Evolutionary conservation across 2,329 filamentous ascomycete genomes (phyloP).

Genomic region (Phaeomoniella chlamydospora): DNA sequence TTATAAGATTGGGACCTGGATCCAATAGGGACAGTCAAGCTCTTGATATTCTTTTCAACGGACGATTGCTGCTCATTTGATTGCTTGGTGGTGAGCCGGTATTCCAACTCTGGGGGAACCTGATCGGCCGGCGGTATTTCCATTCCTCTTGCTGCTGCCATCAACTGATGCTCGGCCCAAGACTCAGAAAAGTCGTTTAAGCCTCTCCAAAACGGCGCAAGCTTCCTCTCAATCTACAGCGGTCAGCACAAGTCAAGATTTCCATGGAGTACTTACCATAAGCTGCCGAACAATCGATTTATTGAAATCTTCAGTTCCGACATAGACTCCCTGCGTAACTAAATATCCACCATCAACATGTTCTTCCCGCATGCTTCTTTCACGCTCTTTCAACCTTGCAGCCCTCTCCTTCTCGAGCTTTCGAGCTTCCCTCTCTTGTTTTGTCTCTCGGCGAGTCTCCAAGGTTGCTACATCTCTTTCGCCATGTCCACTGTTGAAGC

Average conservation of each 20-base stretch:
- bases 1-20: constrained; percentile 63
- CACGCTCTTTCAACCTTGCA: constrained; percentile 65
- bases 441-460: constrained; percentile 65
- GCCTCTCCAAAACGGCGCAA: constrained; percentile 93
- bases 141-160: constrained; percentile 73
- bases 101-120: constrained; percentile 54
- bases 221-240: constrained; percentile 71
- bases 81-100: constrained; percentile 33
- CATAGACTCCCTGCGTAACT: constrained; percentile 88
- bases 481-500: constrained; percentile 30
- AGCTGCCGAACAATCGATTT: constrained; percentile 78
- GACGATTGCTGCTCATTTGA: constrained; percentile 30
- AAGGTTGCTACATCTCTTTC: constrained; percentile 35
- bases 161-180: constrained; percentile 92
- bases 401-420: constrained; percentile 69
- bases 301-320: constrained; percentile 82
- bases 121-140: constrained; percentile 74
- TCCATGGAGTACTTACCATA: constrained; percentile 46
- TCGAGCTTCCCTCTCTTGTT: constrained; percentile 77
- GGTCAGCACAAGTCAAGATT: not conserved
- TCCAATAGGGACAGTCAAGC: constrained; percentile 65
- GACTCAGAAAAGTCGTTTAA: constrained; percentile 75
- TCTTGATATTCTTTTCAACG: constrained; percentile 50
- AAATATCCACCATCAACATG: constrained; percentile 88
- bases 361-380: constrained; percentile 81